Conservation (phyloP, 306 rosid genomes). For the Hippophae gyantsensis region DNA sequence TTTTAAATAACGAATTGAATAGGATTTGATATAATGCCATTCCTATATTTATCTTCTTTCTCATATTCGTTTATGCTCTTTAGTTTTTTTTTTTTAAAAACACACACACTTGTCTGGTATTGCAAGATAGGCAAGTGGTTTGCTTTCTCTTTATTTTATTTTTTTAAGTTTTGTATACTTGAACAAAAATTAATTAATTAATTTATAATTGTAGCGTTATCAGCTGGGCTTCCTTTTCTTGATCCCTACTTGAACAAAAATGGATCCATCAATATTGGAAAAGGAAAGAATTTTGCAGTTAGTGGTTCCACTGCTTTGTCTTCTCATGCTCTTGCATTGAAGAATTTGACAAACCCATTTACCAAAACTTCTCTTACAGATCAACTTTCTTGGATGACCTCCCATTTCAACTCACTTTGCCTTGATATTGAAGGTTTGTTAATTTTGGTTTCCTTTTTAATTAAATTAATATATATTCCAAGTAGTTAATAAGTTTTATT, state of each 20-base stretch:
- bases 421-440: neutral
- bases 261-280: constrained; percentile 1
- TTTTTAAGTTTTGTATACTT: neutral
- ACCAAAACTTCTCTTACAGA: neutral
- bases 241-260: constrained; percentile 7
- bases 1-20: too few species aligned
- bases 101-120: too few species aligned
- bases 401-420: constrained; percentile 11
- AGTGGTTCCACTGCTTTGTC: constrained; percentile 19
- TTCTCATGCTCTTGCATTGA: neutral
- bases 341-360: neutral
- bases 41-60: too few species aligned
- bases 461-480: too few species aligned
- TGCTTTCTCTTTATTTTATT: too few species aligned
- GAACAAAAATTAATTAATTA: neutral
- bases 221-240: constrained; percentile 13
- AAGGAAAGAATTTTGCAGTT: constrained; percentile 15
- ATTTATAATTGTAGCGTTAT: neutral
- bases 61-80: neutral
- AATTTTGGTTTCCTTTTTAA: too few species aligned
- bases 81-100: too few species aligned
- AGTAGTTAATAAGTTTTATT: too few species aligned
- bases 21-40: too few species aligned
- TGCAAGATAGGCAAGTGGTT: too few species aligned
- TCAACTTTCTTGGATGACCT: constrained; percentile 19